These are phyloP conservation scores for Boletus edulis DNA, from an alignment of 768 basidiomycete species.

Conservation along the genomic window DNA sequence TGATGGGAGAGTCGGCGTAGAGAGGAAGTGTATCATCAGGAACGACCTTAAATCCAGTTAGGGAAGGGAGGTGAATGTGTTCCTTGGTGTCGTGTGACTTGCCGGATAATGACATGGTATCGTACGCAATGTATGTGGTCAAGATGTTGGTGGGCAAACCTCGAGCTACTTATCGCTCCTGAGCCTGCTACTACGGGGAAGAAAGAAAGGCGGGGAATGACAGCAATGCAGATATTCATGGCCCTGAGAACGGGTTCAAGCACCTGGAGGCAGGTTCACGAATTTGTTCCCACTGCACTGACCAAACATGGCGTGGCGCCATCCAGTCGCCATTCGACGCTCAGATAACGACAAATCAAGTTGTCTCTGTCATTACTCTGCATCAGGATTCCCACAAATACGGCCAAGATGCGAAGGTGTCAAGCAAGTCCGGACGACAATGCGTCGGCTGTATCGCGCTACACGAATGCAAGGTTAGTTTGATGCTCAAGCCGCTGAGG, in stretches of 20 bases:
- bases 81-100: background rate
- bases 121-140: background rate
- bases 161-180: no score
- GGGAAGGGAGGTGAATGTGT: background rate
- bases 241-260: background rate
- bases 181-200: background rate
- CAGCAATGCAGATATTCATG: no score
- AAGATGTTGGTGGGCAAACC: no score
- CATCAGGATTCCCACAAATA: background rate
- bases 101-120: constrained; percentile 6
- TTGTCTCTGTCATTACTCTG: no score
- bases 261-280: no score
- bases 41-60: background rate
- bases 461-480: constrained; percentile 11
- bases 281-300: no score
- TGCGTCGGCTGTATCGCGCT: constrained; percentile 11
- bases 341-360: constrained; percentile 11
- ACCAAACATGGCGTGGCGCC: no score
- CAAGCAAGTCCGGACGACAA: constrained; percentile 2
- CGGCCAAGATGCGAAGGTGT: background rate
- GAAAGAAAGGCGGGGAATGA: no score
- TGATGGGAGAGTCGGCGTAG: constrained; percentile 5
- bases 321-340: background rate
- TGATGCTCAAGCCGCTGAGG: background rate
- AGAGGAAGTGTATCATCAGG: constrained; percentile 18